Conservation (phyloP, 176 grass and related monocot species). For the Paspalum vaginatum region DNA sequence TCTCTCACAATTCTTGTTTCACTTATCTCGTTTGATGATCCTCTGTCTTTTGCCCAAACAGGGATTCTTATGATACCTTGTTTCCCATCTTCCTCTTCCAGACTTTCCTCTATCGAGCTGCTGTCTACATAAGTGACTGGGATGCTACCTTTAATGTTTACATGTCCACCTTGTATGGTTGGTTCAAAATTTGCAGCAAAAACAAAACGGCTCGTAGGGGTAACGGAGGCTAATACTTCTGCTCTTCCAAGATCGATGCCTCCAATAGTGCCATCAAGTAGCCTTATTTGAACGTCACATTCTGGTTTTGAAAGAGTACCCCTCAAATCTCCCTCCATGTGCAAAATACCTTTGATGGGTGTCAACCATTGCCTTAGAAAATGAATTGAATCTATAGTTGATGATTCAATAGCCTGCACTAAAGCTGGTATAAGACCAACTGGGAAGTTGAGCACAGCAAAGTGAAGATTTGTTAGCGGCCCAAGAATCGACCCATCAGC, state of each 20-base stretch:
- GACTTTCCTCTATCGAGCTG: conserved; percentile 64
- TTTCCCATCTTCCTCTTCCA: conserved; percentile 59
- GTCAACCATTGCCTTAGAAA: conserved; percentile 95
- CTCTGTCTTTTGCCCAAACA: conserved; percentile 80
- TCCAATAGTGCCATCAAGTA: conserved; percentile 89
- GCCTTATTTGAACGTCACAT: conserved; percentile 97
- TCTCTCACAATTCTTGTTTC: conserved; percentile 82
- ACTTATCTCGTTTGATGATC: conserved; percentile 64
- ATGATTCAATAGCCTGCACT: conserved; percentile 94
- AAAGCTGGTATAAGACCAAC: conserved; percentile 90
- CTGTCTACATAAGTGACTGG: conserved; percentile 83
- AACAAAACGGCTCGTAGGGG: conserved; percentile 78
- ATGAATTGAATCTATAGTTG: conserved; percentile 83
- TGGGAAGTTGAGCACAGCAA: conserved; percentile 97
- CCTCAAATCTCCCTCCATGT: conserved; percentile 98
- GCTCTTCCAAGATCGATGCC: conserved; percentile 93
- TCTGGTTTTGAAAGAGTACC: conserved; percentile 91
- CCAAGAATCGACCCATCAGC: conserved; percentile 94
- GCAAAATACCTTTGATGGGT: conserved; percentile 94
- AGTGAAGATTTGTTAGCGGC: conserved; percentile 96
- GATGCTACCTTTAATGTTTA: conserved; percentile 92
- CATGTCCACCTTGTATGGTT: conserved; percentile 87
- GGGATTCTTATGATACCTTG: conserved; percentile 85
- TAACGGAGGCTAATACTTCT: conserved; percentile 94
- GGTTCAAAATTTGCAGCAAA: conserved; percentile 97